phyloP scores from a whole-genome alignment of 805 yeast genomes.

The Metschnikowia chrysomelidarum region DNA sequence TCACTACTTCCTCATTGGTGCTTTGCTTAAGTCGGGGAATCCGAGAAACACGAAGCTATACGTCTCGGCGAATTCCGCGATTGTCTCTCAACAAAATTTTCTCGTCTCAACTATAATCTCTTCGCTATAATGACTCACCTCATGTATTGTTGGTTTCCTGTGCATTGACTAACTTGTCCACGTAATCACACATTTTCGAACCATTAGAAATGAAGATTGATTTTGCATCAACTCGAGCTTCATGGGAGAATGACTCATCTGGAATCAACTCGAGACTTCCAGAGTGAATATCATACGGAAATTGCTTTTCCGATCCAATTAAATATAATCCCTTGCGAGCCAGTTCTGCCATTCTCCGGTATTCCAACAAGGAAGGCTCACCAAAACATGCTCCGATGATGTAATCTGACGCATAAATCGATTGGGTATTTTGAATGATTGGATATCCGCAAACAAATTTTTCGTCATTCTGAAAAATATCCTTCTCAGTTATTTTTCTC shows the following conservation, averaged over 20 bases:
- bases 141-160: no score
- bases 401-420: slow-evolving; percentile 7
- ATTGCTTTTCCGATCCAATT: slow-evolving; percentile 8
- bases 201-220: slow-evolving; percentile 17
- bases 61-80: no score
- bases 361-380: slow-evolving; percentile 1
- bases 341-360: slow-evolving; percentile 3
- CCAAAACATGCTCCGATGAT: slow-evolving; percentile 15
- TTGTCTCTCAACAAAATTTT: no score
- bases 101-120: no score
- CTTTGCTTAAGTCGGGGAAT: no score
- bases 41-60: no score
- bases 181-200: slow-evolving; percentile 23
- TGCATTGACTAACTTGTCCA: slow-evolving; percentile 20
- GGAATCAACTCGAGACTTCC: slow-evolving; percentile 8
- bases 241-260: background rate
- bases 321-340: slow-evolving; percentile 9
- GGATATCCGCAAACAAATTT: slow-evolving; percentile 13
- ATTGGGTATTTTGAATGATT: slow-evolving; percentile 6
- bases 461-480: slow-evolving; percentile 4
- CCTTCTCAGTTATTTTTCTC: slow-evolving; percentile 21
- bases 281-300: slow-evolving; percentile 8
- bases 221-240: background rate
- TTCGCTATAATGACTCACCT: no score
- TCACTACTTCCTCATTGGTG: no score